Percentiles rank a stretch among this genome's conserved stretches.
These are phyloP conservation scores for Cercophora scortea DNA, from an alignment of 495 filamentous ascomycete species.

Conservation along the genomic window DNA sequence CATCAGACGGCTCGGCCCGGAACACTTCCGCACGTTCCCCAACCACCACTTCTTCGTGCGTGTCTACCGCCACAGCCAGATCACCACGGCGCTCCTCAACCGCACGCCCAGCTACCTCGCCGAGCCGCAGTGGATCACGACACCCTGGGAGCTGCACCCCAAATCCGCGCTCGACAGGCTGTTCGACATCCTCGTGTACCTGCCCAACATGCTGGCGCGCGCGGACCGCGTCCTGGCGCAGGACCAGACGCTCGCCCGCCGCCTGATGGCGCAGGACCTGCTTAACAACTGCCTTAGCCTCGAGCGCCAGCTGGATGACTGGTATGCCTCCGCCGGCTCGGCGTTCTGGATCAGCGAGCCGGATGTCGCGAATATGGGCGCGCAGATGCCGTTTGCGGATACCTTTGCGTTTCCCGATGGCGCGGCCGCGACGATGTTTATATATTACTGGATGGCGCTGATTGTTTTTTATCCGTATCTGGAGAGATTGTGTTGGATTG, in stretches of 20 bases:
- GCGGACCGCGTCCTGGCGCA: constrained; percentile 23
- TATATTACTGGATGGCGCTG: constrained; percentile 34
- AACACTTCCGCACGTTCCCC: constrained; percentile 32
- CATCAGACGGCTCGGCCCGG: constrained; percentile 31
- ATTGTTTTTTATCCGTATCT: constrained; percentile 31
- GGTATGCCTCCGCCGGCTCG: constrained; percentile 24
- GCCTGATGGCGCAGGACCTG: constrained; percentile 32
- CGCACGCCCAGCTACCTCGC: constrained; percentile 34
- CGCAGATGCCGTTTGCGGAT: constrained; percentile 27
- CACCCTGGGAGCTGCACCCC: constrained; percentile 36
- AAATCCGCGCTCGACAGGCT: constrained; percentile 35
- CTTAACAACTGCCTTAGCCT: constrained; percentile 30
- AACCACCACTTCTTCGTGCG: constrained; percentile 43
- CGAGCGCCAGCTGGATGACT: constrained; percentile 31
- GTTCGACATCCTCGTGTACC: constrained; percentile 30
- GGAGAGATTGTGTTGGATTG: constrained; percentile 25
- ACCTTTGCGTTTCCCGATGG: constrained; percentile 25
- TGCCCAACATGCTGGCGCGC: constrained; percentile 30
- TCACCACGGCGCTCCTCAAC: constrained; percentile 35
- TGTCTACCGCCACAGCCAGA: constrained; percentile 33
- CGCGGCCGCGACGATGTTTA: constrained; percentile 24
- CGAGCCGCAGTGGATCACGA: constrained; percentile 33
- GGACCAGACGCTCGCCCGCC: constrained; percentile 20
- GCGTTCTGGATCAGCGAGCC: neutral
- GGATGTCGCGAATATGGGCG: neutral